A percentile compares a stretch with the other conserved stretches of the same genome.
phyloP scores from a whole-genome alignment of 108 stramenopile genomes.

The Stephanodiscus minutulus region DNA sequence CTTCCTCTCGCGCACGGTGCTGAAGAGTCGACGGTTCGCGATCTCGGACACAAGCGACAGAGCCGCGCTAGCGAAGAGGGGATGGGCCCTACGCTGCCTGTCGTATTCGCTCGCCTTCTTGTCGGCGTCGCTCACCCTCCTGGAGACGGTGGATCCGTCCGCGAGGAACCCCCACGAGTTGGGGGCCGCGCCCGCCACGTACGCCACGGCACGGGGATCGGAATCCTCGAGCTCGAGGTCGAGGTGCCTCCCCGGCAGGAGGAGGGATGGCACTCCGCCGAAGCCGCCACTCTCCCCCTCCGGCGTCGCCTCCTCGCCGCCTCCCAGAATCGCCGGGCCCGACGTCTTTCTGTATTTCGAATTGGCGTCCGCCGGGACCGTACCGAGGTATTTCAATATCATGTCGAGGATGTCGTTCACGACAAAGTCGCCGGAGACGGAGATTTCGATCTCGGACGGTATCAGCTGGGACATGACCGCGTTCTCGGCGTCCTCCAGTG shows the following conservation, averaged over 20 bases:
- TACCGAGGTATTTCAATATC: conserved; percentile 92
- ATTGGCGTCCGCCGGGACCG: conserved; percentile 85
- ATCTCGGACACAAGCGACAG: conserved; percentile 87
- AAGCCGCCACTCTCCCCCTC: conserved; percentile 39
- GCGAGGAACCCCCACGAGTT: conserved; percentile 91
- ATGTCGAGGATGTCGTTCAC: conserved; percentile 89
- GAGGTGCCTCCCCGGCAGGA: conserved; percentile 71
- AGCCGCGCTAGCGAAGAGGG: conserved; percentile 87
- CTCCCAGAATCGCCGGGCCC: background rate
- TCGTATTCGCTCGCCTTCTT: conserved; percentile 80
- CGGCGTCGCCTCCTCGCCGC: too few species aligned
- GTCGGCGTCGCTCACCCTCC: conserved; percentile 63
- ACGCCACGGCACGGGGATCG: conserved; percentile 95
- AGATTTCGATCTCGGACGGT: conserved; percentile 89
- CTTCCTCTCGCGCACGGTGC: conserved; percentile 92
- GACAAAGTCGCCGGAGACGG: conserved; percentile 95
- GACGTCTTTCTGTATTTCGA: conserved; percentile 60
- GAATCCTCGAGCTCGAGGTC: conserved; percentile 93
- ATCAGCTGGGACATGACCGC: conserved; percentile 92
- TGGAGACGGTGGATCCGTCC: conserved; percentile 80
- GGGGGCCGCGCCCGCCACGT: conserved; percentile 93
- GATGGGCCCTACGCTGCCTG: conserved; percentile 81
- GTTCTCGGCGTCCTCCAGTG: conserved; percentile 83
- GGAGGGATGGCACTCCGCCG: conserved; percentile 64
- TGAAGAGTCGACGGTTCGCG: conserved; percentile 91